These are phyloP conservation scores for Trichoderma gamsii DNA, from an alignment of 495 filamentous ascomycete species.

Conservation along the genomic window DNA sequence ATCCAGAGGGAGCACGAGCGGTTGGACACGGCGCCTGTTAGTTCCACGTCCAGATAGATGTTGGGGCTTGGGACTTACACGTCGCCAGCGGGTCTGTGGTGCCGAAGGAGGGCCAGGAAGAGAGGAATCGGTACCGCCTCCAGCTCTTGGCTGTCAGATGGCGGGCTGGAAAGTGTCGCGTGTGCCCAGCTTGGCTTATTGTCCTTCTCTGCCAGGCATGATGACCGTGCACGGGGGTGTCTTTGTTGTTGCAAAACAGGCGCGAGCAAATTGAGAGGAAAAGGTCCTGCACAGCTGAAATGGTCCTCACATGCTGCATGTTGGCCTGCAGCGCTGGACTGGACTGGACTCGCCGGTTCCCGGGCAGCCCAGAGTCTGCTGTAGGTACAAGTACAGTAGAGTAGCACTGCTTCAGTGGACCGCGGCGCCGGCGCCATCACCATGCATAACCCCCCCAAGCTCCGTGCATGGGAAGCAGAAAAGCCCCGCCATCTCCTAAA, in stretches of 20 bases:
- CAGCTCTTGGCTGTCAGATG: background rate
- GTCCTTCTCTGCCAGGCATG: no score
- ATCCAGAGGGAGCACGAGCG: background rate
- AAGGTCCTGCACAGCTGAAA: background rate
- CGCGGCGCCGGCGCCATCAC: no score
- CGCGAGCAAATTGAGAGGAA: background rate
- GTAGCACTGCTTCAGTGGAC: background rate
- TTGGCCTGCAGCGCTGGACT: background rate
- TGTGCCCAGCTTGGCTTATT: no score
- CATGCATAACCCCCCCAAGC: background rate
- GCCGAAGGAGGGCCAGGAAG: background rate
- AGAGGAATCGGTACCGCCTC: background rate
- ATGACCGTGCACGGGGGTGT: no score
- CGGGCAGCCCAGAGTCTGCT: background rate
- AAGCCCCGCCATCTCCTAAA: conserved; percentile 7
- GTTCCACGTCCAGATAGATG: background rate
- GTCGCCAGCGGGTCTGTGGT: background rate
- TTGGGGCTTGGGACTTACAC: background rate
- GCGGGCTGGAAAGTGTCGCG: no score
- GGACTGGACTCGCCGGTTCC: background rate
- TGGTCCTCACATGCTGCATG: background rate
- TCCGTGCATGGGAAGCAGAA: background rate
- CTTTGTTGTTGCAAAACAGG: no score
- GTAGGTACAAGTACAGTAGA: background rate
- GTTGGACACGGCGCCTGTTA: background rate